Evolutionary conservation across 108 stramenopile species (phyloP).

Genomic region (Fistulifera solaris): DNA sequence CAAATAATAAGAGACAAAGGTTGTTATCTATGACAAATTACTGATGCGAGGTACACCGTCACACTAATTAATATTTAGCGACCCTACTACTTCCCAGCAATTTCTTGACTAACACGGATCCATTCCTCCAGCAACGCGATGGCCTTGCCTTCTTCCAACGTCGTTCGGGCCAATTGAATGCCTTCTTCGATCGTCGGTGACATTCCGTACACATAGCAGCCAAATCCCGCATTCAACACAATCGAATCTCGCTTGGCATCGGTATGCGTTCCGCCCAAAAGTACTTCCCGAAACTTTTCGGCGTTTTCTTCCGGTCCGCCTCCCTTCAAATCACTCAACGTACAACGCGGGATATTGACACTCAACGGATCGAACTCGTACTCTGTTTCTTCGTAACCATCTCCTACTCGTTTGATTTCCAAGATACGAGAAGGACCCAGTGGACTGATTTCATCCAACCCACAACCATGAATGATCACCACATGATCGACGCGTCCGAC

Average conservation of each 20-base stretch:
- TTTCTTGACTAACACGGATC: conserved; percentile 60
- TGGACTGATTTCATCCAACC: conserved; percentile 97
- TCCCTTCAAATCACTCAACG: conserved; percentile 86
- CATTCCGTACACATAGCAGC: conserved; percentile 93
- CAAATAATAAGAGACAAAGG: too few species aligned
- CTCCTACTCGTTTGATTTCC: conserved; percentile 78
- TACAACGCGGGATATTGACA: conserved; percentile 84
- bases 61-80: too few species aligned
- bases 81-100: conserved; percentile 18
- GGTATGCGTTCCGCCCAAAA: conserved; percentile 78
- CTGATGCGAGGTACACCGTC: too few species aligned
- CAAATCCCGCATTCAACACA: conserved; percentile 94
- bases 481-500: conserved; percentile 95
- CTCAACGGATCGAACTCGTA: conserved; percentile 83
- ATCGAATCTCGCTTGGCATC: conserved; percentile 95
- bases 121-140: conserved; percentile 57
- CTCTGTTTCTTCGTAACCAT: conserved; percentile 57
- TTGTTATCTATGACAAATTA: too few species aligned
- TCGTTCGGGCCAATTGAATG: conserved; percentile 66
- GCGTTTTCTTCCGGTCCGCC: conserved; percentile 93
- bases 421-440: conserved; percentile 88
- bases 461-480: conserved; percentile 94
- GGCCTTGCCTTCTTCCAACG: conserved; percentile 72
- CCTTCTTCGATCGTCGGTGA: conserved; percentile 84
- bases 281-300: conserved; percentile 73